A percentile compares a stretch with the other conserved stretches of the same genome.
phyloP scores from a whole-genome alignment of 139 green algal genomes.

The Astrephomene gubernaculifera region DNA sequence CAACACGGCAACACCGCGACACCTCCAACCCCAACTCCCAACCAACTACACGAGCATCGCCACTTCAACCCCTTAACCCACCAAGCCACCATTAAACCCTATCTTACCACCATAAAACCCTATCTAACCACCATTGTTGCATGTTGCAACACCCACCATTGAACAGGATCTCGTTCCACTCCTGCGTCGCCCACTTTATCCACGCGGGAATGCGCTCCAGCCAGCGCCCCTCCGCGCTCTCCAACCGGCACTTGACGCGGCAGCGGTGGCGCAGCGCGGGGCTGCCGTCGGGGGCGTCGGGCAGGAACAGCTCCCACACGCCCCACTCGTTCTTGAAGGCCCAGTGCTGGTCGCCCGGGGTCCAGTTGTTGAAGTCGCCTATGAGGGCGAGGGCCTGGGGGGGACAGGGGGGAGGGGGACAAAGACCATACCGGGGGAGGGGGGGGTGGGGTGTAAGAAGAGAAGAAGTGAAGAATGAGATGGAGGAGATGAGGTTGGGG shows the following conservation, averaged over 20 bases:
- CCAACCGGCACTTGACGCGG: conserved; percentile 82
- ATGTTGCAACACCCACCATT: conserved; percentile 79
- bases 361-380: conserved; percentile 97
- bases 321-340: conserved; percentile 87
- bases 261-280: conserved; percentile 83
- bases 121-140: too few species aligned
- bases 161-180: conserved; percentile 94
- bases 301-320: conserved; percentile 90
- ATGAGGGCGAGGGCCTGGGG: conserved; percentile 84
- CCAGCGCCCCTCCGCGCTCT: conserved; percentile 84
- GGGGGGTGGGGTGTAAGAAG: too few species aligned
- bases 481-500: too few species aligned
- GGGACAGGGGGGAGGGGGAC: too few species aligned
- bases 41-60: neutral
- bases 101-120: too few species aligned
- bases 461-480: too few species aligned
- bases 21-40: neutral
- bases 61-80: too few species aligned
- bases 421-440: too few species aligned
- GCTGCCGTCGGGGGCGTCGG: conserved; percentile 81
- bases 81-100: too few species aligned
- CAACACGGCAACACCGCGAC: too few species aligned
- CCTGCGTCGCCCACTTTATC: conserved; percentile 95
- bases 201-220: conserved; percentile 94
- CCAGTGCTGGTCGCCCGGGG: conserved; percentile 81